These are phyloP conservation scores for Chrysanthemum lavandulifolium DNA, from an alignment of 129 eudicot genomes.

Conservation along the genomic window DNA sequence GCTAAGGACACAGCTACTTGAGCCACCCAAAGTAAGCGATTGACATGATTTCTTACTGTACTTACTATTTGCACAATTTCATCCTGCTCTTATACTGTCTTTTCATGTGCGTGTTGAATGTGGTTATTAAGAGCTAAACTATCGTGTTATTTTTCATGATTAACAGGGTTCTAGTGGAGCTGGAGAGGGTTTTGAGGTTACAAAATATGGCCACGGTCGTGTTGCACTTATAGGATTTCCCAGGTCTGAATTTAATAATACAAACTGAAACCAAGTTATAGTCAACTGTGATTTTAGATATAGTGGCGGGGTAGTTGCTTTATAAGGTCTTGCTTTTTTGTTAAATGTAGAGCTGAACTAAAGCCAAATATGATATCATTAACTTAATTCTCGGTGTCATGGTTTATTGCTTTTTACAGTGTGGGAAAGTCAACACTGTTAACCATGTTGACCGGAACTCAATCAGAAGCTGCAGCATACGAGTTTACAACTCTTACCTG, in stretches of 20 bases:
- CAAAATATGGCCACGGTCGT: conserved; percentile 96
- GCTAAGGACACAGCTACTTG: conserved; percentile 91
- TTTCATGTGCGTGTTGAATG: background rate
- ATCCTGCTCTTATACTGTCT: conserved; percentile 5
- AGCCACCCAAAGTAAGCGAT: conserved; percentile 92
- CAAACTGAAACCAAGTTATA: no score
- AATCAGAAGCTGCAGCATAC: conserved; percentile 97
- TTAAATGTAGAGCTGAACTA: no score
- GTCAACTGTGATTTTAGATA: no score
- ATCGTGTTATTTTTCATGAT: conserved; percentile 11
- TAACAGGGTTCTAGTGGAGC: conserved; percentile 89
- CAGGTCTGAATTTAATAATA: conserved; percentile 42
- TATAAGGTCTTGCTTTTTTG: no score
- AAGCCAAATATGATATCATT: no score
- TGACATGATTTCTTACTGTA: background rate
- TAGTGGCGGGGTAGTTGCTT: no score
- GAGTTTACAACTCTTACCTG: conserved; percentile 97
- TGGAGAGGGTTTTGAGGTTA: conserved; percentile 97
- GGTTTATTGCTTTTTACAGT: conserved; percentile 31
- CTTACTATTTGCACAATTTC: background rate
- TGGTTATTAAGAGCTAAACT: background rate
- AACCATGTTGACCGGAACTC: conserved; percentile 93
- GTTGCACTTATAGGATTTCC: conserved; percentile 98
- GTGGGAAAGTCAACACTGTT: conserved; percentile 96
- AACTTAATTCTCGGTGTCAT: no score